phyloP scores from a whole-genome alignment of 495 filamentous ascomycete species.

The Hyaloscypha bicolor region DNA sequence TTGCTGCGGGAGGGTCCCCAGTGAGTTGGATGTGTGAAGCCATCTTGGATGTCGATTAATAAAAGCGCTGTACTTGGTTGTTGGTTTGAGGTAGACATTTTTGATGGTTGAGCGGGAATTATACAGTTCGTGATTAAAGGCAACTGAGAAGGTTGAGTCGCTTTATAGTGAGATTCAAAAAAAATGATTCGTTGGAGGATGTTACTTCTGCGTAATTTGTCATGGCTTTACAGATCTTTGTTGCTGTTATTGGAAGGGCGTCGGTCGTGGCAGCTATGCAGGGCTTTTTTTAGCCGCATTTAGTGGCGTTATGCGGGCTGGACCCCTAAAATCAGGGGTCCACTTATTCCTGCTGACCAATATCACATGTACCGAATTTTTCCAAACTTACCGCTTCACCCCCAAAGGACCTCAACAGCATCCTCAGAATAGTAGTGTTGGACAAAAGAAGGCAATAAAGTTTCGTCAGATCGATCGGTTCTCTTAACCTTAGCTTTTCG shows the following conservation, averaged over 20 bases:
- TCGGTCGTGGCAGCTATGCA: background rate
- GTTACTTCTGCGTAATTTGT: background rate
- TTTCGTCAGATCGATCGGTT: background rate
- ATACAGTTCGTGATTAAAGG: no score
- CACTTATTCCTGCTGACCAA: constrained; percentile 5
- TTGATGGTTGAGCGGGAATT: background rate
- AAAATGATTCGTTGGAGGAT: no score
- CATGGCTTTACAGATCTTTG: background rate
- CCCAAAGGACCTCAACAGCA: background rate
- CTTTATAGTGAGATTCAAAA: no score
- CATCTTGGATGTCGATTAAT: constrained; percentile 61
- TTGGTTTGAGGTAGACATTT: background rate
- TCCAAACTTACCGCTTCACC: constrained; percentile 1
- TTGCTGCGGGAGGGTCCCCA: constrained; percentile 49
- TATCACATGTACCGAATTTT: constrained; percentile 6
- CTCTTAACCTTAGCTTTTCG: background rate
- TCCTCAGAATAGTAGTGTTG: background rate
- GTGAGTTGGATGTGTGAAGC: constrained; percentile 37
- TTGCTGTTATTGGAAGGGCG: background rate
- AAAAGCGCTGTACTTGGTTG: constrained; percentile 47
- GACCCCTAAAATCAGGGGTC: background rate
- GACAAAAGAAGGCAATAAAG: background rate
- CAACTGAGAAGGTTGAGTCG: no score
- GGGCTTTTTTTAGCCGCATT: background rate
- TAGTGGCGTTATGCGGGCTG: background rate